These are phyloP conservation scores for Epipyxis sp. DNA, from an alignment of 108 stramenopile genomes.

Conservation along the genomic window DNA sequence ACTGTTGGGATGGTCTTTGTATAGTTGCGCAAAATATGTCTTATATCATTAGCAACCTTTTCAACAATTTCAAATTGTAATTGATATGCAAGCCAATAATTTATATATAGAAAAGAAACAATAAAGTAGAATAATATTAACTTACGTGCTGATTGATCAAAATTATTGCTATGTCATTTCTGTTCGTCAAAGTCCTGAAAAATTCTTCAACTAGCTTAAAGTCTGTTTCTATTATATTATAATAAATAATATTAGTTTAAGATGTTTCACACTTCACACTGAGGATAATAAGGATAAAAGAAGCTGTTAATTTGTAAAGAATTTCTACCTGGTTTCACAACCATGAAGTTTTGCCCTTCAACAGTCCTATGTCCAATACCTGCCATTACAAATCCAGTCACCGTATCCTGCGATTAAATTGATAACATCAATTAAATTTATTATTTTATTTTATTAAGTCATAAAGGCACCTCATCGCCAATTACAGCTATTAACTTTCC, in stretches of 20 bases:
- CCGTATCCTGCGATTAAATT: conserved; percentile 74
- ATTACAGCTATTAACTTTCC: conserved; percentile 57
- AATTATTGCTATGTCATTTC: conserved; percentile 92
- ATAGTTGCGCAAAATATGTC: conserved; percentile 93
- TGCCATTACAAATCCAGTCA: conserved; percentile 93
- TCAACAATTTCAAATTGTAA: not conserved
- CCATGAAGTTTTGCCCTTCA: conserved; percentile 87
- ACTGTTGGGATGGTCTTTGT: conserved; percentile 91
- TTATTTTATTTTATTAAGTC: not conserved
- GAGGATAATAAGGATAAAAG: not conserved
- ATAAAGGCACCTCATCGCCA: conserved; percentile 47
- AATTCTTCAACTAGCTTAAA: conserved; percentile 43
- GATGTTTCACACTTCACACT: not conserved
- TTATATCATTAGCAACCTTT: conserved; percentile 80
- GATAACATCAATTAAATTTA: not conserved
- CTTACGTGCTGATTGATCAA: conserved; percentile 89
- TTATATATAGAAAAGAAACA: not conserved
- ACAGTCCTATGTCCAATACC: conserved; percentile 93
- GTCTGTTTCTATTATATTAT: conserved; percentile 37
- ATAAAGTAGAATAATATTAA: not conserved
- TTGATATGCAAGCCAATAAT: not conserved
- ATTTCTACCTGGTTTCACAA: conserved; percentile 72
- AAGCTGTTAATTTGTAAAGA: not conserved
- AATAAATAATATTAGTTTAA: not conserved
- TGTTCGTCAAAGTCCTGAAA: conserved; percentile 68